phyloP scores from a whole-genome alignment of 2,329 filamentous ascomycete genomes.

The Fusarium succisae region DNA sequence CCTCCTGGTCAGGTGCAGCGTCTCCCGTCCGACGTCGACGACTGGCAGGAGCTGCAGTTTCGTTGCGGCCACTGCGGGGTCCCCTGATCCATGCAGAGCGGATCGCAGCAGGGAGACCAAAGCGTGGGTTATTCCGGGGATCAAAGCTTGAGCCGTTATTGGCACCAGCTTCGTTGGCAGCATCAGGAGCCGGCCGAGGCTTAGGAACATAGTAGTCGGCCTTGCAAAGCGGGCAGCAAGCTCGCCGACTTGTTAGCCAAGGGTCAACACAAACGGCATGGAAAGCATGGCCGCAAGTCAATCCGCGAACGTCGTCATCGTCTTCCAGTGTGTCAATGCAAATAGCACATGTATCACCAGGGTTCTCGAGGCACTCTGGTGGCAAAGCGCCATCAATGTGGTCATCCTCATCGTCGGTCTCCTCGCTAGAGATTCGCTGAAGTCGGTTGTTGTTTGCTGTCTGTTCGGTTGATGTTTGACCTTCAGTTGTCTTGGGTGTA shows the following conservation, averaged over 20 bases:
- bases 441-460: constrained; percentile 42
- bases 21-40: constrained; percentile 24
- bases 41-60: constrained; percentile 2
- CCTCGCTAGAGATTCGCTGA: constrained; percentile 58
- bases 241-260: constrained; percentile 92
- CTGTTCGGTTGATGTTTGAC: constrained; percentile 39
- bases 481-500: constrained; percentile 23
- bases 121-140: constrained; percentile 53
- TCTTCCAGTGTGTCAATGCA: constrained; percentile 95
- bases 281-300: constrained; percentile 98
- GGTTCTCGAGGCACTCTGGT: constrained; percentile 80
- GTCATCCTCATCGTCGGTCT: constrained; percentile 76
- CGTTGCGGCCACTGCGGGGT: constrained; percentile 9
- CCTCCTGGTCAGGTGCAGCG: constrained; percentile 9
- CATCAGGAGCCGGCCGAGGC: constrained; percentile 69
- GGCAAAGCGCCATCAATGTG: constrained; percentile 85
- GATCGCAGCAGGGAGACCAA: constrained; percentile 59
- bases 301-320: constrained; percentile 91
- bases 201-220: constrained; percentile 97
- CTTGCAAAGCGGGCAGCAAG: constrained; percentile 97
- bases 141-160: constrained; percentile 42
- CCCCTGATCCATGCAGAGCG: constrained; percentile 52
- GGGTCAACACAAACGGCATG: constrained; percentile 95
- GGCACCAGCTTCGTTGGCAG: constrained; percentile 47
- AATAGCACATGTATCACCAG: constrained; percentile 94